Base-by-base conservation (phyloP, 1,284 basidiomycete species). In the Melampsora larici-populina region DNA sequence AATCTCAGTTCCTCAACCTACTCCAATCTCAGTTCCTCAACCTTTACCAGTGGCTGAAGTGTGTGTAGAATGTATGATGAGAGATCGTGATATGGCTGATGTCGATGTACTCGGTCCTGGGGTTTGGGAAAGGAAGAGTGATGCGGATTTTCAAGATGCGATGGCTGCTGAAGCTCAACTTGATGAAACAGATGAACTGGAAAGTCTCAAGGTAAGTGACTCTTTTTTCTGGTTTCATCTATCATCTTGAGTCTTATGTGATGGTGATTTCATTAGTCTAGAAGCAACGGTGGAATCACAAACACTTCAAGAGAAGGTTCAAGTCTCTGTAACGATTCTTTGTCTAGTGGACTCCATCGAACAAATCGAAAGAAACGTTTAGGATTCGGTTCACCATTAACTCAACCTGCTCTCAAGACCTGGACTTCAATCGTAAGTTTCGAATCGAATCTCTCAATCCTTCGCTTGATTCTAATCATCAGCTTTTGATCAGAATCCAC, bases 11-110 rank as follows among this genome's bases (percentile, higher is more conserved):
- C n/a, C n/a, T n/a, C n/a, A n/a, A n/a, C n/a, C n/a, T n/a, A n/a
- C n/a, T n/a, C n/a, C n/a, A n/a, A n/a, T n/a, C n/a, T n/a, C n/a
- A n/a, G n/a, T 36, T 36, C 85, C 21, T 83, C 88, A 85, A 49
- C 29, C 69, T 18, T 58, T 60, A 63, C 81, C 82, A 9, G 83
- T 82, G 69, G 85, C 85, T 67, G 94, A 97, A 84, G 87, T 98
- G 62, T 99, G 96, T 82, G 87, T 98, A 67, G 96, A 99, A 85
- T 99, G 96, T 84, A 93, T 97, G 82, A 99, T 99, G 96, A 90
- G 96, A 62, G 96, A 99, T 85, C 90, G 96, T 82, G 96, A 99
- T 83, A 94, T 99, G 91, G 93, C 92, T 48, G 96, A 97, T 84
- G 93, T 99, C 36, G 88, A 91, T 83, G 96, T 97, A 29, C 88